Conservation (phyloP, 2,329 filamentous ascomycete genomes). For the Microsporum canis region DNA sequence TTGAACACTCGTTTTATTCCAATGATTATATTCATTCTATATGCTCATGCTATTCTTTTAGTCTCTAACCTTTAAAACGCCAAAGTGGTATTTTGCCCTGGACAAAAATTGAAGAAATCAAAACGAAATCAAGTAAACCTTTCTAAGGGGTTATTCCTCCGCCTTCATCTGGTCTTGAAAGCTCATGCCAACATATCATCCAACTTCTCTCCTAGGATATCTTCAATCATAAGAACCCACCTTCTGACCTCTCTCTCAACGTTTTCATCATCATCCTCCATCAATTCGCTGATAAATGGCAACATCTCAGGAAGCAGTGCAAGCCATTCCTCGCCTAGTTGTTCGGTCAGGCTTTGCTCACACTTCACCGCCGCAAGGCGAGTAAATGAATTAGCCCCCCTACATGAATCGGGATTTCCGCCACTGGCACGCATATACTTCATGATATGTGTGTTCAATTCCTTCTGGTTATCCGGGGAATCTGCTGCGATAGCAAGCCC, state of each 20-base stretch:
- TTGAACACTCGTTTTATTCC: not conserved
- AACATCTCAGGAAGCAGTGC: slow-evolving; percentile 87
- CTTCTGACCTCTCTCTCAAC: slow-evolving; percentile 81
- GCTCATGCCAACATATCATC: slow-evolving; percentile 82
- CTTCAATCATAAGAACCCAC: slow-evolving; percentile 87
- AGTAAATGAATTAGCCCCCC: slow-evolving; percentile 54
- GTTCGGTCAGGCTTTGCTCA: slow-evolving; percentile 66
- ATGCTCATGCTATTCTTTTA: slow-evolving; percentile 5
- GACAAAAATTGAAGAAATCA: not conserved
- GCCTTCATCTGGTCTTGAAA: not conserved
- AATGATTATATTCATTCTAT: not conserved
- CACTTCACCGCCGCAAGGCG: slow-evolving; percentile 72
- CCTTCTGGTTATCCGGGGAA: slow-evolving; percentile 80
- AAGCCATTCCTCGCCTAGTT: slow-evolving; percentile 87
- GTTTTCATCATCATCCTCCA: slow-evolving; percentile 90
- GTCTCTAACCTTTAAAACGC: not conserved
- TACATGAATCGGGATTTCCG: slow-evolving; percentile 17
- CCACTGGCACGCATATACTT: slow-evolving; percentile 57
- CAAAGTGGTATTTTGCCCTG: not conserved
- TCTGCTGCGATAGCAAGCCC: slow-evolving; percentile 71
- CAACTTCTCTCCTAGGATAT: slow-evolving; percentile 76
- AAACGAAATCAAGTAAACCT: not conserved
- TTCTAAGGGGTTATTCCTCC: not conserved
- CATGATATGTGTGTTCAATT: slow-evolving; percentile 68
- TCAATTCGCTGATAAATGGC: slow-evolving; percentile 85